Base-by-base conservation (phyloP, 2,329 filamentous ascomycete species). In the Fusarium sp. region DNA sequence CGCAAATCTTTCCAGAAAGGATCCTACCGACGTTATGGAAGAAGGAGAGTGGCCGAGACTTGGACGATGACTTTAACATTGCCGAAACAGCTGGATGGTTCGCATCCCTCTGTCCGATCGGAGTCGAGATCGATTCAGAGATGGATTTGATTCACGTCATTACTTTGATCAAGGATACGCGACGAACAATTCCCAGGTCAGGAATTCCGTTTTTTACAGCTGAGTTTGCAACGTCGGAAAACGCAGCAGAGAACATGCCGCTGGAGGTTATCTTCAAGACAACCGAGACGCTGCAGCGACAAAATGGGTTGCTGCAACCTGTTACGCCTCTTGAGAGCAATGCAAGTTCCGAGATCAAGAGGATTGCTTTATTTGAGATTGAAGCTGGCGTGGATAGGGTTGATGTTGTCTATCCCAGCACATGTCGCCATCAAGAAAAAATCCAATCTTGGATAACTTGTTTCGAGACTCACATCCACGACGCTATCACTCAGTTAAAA, bases 21-120 rank as follows among this genome's bases (percentile, higher is more conserved):
- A 64, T 71, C 1, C 75, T 80, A 0, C 88, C 87, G 0, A 83
- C 84, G 2, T 71, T 89, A 1, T 90, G 85, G 85, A 85, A 84
- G 56, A 84, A 85, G 65, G 84, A 86, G 62, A 81, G 83, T 39
- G 85, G 85, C 18, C 79, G 85, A 18, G 77, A 82, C n/a, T 74
- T 81, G 65, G 82, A 82, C 26, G 74, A 77, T 1, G 82, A 83
- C 18, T 78, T 85, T 14, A 85, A 89, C 74, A 81, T 88, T 1
- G 83, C 84, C 7, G 80, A 86, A 53, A 89, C 87, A 0, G 86
- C 89, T 0, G 88, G 87, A 3, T 89, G 86, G 86, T 88, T 89
- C 66, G 88, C 86, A 4, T 83, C 86, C 0, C 77, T 89, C 14
- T 86, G 83, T 50, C 87, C 87, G 0, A 78, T 89, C 8, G 79